Conservation (phyloP, 2,329 filamentous ascomycete species). For the Cercospora sojina region DNA sequence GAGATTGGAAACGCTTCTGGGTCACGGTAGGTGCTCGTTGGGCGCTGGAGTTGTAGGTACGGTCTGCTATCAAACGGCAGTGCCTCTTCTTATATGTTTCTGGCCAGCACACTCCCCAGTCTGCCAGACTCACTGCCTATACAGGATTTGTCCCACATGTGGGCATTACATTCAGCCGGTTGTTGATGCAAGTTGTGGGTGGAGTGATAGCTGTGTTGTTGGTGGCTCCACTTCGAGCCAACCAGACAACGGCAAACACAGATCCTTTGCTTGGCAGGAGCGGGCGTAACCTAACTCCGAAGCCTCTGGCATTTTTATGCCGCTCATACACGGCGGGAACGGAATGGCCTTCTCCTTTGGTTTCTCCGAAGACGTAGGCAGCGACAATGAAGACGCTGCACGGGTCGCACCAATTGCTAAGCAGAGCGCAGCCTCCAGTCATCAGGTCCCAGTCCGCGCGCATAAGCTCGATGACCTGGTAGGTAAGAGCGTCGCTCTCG, state of each 20-base stretch:
- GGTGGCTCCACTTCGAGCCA: neutral
- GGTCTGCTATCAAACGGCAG: neutral
- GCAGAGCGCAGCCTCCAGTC: slow-evolving; percentile 1
- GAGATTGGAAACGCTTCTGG: neutral
- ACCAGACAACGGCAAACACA: neutral
- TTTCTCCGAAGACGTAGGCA: slow-evolving; percentile 60
- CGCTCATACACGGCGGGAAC: neutral
- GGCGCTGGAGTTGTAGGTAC: neutral
- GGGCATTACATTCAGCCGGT: neutral
- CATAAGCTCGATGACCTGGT: slow-evolving; percentile 50
- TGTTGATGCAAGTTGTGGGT: neutral
- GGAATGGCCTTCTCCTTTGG: slow-evolving; percentile 55
- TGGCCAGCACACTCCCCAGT: neutral
- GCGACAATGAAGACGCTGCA: slow-evolving; percentile 35
- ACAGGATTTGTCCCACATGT: neutral
- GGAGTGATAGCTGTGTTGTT: neutral
- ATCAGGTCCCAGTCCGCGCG: slow-evolving; percentile 26
- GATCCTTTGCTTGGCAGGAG: neutral
- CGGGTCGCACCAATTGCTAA: slow-evolving; percentile 2
- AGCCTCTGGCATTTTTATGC: neutral
- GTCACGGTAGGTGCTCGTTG: neutral
- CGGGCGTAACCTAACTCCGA: neutral
- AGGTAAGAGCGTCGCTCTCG: slow-evolving; percentile 35
- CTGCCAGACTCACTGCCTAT: neutral
- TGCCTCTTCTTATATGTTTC: neutral